A percentile compares a stretch with the other conserved stretches of the same genome.
Conservation (phyloP, 495 filamentous ascomycete genomes). For the Aspergillus avenaceus region DNA sequence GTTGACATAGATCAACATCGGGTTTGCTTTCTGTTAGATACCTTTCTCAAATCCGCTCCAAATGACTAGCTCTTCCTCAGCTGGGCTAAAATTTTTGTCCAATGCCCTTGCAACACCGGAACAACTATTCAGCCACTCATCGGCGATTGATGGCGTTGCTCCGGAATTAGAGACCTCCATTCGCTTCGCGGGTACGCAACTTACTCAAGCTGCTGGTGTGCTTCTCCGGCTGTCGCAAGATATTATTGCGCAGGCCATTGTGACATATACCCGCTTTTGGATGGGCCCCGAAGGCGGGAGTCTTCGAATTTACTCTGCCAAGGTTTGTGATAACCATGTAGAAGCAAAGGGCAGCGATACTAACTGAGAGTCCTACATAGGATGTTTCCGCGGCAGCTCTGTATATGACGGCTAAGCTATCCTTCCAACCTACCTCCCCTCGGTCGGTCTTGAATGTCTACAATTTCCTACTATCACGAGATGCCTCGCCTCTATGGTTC, state of each 20-base stretch:
- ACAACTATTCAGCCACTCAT: conserved; percentile 70
- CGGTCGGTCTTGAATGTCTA: conserved; percentile 82
- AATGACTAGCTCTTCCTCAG: conserved; percentile 20
- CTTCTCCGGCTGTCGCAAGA: conserved; percentile 84
- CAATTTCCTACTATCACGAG: conserved; percentile 66
- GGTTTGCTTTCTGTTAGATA: background rate
- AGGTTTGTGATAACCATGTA: conserved; percentile 32
- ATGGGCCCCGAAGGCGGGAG: conserved; percentile 63
- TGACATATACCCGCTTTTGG: conserved; percentile 89
- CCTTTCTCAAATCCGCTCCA: background rate
- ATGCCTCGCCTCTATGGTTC: conserved; percentile 57
- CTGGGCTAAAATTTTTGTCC: conserved; percentile 54
- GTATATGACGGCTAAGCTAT: conserved; percentile 82
- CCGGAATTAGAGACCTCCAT: conserved; percentile 68
- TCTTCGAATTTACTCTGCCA: conserved; percentile 50
- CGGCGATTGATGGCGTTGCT: conserved; percentile 66
- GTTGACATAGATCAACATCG: background rate
- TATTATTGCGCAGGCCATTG: conserved; percentile 80
- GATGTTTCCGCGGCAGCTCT: conserved; percentile 77
- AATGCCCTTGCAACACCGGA: conserved; percentile 83
- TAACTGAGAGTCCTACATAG: conserved; percentile 33
- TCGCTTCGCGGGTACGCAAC: conserved; percentile 55
- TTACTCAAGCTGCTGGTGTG: conserved; percentile 86
- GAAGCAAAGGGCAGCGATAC: background rate
- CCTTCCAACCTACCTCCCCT: conserved; percentile 68